Conservation (phyloP, 1,284 basidiomycete genomes). For the Pisolithus thermaeus region DNA sequence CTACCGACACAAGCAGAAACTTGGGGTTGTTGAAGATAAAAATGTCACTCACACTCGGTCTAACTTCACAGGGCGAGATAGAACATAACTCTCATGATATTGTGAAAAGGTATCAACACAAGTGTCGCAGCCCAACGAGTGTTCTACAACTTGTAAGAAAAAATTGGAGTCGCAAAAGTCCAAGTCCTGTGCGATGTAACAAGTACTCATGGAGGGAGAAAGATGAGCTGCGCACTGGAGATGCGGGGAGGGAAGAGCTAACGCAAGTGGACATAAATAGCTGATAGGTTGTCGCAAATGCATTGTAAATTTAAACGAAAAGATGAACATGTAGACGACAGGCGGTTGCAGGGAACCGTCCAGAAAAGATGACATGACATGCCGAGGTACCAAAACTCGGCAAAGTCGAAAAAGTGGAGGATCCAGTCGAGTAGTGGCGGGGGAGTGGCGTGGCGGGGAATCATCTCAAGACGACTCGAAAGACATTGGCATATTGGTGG, state of each 20-base stretch:
- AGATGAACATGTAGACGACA: constrained; percentile 13
- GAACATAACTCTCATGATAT: neutral
- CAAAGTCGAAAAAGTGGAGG: constrained; percentile 28
- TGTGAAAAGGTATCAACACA: constrained; percentile 15
- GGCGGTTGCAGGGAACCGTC: constrained; percentile 24
- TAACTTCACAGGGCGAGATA: neutral
- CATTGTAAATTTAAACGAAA: constrained; percentile 25
- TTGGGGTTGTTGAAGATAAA: no score
- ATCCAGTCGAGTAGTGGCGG: constrained; percentile 19
- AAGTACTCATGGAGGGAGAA: constrained; percentile 4
- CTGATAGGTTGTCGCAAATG: constrained; percentile 19
- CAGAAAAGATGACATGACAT: constrained; percentile 10
- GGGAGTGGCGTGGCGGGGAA: constrained; percentile 12
- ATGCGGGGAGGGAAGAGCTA: constrained; percentile 8
- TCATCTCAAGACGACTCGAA: constrained; percentile 12
- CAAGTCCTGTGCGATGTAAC: constrained; percentile 15
- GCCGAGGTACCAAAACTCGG: constrained; percentile 9
- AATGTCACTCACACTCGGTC: no score
- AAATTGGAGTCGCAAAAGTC: constrained; percentile 5
- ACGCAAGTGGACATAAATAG: constrained; percentile 31
- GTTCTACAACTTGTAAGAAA: constrained; percentile 15
- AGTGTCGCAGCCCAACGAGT: constrained; percentile 14
- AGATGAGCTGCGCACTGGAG: neutral
- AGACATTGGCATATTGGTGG: constrained; percentile 1
- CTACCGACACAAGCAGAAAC: no score